These are phyloP conservation scores for Lactarius sp. DNA, from an alignment of 768 basidiomycete species.

Conservation along the genomic window DNA sequence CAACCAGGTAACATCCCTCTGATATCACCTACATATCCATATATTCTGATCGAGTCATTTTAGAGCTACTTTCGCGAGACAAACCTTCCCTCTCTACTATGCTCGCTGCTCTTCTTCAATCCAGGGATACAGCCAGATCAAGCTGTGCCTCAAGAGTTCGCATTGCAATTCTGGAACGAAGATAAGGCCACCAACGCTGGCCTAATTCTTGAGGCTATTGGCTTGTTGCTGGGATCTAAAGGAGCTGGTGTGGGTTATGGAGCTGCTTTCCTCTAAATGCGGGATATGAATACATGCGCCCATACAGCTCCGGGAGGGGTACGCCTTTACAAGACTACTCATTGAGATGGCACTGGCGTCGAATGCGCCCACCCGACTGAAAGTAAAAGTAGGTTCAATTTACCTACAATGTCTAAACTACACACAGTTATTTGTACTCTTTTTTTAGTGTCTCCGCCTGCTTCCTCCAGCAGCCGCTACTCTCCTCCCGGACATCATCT, in stretches of 20 bases:
- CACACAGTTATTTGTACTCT: slow-evolving; percentile 33
- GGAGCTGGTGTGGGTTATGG: slow-evolving; percentile 50
- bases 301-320: slow-evolving; percentile 51
- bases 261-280: neutral
- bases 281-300: slow-evolving; percentile 12
- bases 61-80: slow-evolving; percentile 98
- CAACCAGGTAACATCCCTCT: slow-evolving; percentile 64
- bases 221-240: slow-evolving; percentile 77
- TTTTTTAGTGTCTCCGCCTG: slow-evolving; percentile 48
- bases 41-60: slow-evolving; percentile 23
- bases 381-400: slow-evolving; percentile 64
- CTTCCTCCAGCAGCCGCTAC: slow-evolving; percentile 53
- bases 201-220: slow-evolving; percentile 77
- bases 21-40: slow-evolving; percentile 3
- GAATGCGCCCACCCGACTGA: slow-evolving; percentile 85
- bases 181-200: slow-evolving; percentile 81
- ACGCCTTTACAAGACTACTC: slow-evolving; percentile 67
- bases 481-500: slow-evolving; percentile 59
- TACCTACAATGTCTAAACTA: neutral
- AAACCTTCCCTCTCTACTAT: slow-evolving; percentile 59
- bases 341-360: slow-evolving; percentile 86
- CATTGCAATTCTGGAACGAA: slow-evolving; percentile 93
- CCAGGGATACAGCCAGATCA: slow-evolving; percentile 53
- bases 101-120: slow-evolving; percentile 67
- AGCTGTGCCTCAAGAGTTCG: slow-evolving; percentile 79